phyloP scores from a whole-genome alignment of 805 yeast genomes.

The Saccharomyces cerevisiae region DNA sequence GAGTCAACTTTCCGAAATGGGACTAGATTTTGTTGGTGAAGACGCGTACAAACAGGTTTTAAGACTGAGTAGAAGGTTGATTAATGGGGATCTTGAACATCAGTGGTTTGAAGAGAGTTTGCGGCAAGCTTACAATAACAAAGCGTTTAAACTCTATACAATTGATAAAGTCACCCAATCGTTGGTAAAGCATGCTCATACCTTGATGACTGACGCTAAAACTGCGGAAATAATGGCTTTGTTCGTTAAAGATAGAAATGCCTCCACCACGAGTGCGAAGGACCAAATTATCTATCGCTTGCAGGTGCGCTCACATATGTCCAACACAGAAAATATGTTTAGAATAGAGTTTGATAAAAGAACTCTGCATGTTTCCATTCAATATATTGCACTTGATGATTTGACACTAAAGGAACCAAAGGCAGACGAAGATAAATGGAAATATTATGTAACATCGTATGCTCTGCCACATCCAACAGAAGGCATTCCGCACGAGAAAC shows the following conservation, averaged over 20 bases:
- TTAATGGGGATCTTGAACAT: constrained; percentile 87
- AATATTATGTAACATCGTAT: constrained; percentile 86
- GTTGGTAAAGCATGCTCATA: constrained; percentile 76
- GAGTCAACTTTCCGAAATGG: constrained; percentile 73
- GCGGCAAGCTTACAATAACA: constrained; percentile 90
- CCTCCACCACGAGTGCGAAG: constrained; percentile 59
- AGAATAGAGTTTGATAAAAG: constrained; percentile 63
- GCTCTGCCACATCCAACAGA: constrained; percentile 96
- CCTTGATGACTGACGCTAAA: constrained; percentile 68
- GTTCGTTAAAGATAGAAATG: constrained; percentile 72
- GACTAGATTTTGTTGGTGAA: constrained; percentile 59
- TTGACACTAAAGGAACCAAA: constrained; percentile 67
- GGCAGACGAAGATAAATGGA: constrained; percentile 76
- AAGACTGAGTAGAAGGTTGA: constrained; percentile 59
- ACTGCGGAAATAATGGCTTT: constrained; percentile 72
- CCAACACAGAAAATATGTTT: constrained; percentile 87
- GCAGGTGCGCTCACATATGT: constrained; percentile 74
- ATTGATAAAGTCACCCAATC: constrained; percentile 86
- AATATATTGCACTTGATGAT: constrained; percentile 82
- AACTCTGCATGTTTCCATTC: constrained; percentile 51
- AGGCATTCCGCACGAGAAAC: constrained; percentile 73
- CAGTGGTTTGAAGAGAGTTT: constrained; percentile 92
- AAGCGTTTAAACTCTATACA: constrained; percentile 87
- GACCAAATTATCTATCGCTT: constrained; percentile 87
- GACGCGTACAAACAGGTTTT: constrained; percentile 76